These are phyloP conservation scores for Hevea brasiliensis DNA, from an alignment of 345 rosid species.

Conservation along the genomic window DNA sequence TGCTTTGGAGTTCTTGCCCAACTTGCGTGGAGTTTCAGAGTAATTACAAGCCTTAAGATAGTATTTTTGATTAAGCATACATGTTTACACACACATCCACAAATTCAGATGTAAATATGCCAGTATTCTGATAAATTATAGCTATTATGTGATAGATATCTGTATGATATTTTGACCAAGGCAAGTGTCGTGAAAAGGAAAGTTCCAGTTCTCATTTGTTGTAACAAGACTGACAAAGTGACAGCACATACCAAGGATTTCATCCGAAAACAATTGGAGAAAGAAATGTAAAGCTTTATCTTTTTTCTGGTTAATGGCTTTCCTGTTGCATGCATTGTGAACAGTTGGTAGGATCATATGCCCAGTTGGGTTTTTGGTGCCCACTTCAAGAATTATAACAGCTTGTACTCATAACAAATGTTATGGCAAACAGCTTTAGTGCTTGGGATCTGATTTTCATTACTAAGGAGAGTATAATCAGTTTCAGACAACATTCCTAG, in stretches of 20 bases:
- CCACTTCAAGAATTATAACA: background rate
- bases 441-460: background rate
- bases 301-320: slow-evolving; percentile 4
- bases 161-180: slow-evolving; percentile 84
- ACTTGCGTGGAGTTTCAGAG: slow-evolving; percentile 76
- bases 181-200: slow-evolving; percentile 72
- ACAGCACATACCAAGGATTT: slow-evolving; percentile 93
- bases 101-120: background rate
- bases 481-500: background rate
- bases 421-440: background rate
- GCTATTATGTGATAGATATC: slow-evolving; percentile 51
- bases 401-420: background rate
- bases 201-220: slow-evolving; percentile 73
- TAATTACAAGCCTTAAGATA: slow-evolving; percentile 33
- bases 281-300: slow-evolving; percentile 65
- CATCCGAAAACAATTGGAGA: slow-evolving; percentile 85
- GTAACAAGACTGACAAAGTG: slow-evolving; percentile 93
- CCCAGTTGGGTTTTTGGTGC: background rate
- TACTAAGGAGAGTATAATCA: background rate
- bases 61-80: background rate
- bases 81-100: background rate
- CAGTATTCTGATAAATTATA: slow-evolving; percentile 9
- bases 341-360: background rate
- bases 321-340: slow-evolving; percentile 7
- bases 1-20: slow-evolving; percentile 85